Base-by-base conservation (phyloP, 208 protist species). In the Porcisia hertigi region DNA sequence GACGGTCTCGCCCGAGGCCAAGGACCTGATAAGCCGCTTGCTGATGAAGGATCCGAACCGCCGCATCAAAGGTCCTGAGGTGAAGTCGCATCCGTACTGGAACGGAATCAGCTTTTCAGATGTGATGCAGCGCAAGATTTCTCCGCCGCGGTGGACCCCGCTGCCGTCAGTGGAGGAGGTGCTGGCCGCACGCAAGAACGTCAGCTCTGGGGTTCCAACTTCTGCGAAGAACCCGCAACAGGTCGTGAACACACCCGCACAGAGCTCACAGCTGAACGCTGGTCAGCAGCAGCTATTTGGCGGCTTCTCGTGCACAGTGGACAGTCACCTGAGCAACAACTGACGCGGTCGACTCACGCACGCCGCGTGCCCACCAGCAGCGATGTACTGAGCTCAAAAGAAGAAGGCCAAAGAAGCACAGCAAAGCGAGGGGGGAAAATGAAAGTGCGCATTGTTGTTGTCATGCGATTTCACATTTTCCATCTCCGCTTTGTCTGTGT, bases 81-180 rank as follows among this genome's bases (percentile, higher is more conserved):
- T 98, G 34, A 92, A 93, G 83, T 82, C 82, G 45, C 96, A 98
- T 72, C 88, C 90, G 34, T 98, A 97, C 86, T 98, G 94, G 90
- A 94, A 90, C 63, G 92, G 94, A 57, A 86, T 98, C 75, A 95
- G 80, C 85, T 98, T 96, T 66, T 90, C 96, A 52, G 94, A 97
- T 9, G 89, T 97, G 54, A 92, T 95, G 89, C 71, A 88, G 74
- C 92, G 91, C 73, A 94, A 93, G 77, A 77, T 97, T 39, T 76
- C 80, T 49, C 92, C 92, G 20, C 90, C 92, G n/a, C 92, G 93
- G 67, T 97, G 92, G 91, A 93, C 80, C 34, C 94, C 90, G 58
- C 85, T 96, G 57, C 94, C 90, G 11, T 81, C 88, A 3, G 86
- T 94, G 14, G 94, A 96, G 78, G 88, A 97, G 79, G 87, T 95